Conservation (phyloP, 2,329 filamentous ascomycete genomes). For the Fusarium duplospermum region DNA sequence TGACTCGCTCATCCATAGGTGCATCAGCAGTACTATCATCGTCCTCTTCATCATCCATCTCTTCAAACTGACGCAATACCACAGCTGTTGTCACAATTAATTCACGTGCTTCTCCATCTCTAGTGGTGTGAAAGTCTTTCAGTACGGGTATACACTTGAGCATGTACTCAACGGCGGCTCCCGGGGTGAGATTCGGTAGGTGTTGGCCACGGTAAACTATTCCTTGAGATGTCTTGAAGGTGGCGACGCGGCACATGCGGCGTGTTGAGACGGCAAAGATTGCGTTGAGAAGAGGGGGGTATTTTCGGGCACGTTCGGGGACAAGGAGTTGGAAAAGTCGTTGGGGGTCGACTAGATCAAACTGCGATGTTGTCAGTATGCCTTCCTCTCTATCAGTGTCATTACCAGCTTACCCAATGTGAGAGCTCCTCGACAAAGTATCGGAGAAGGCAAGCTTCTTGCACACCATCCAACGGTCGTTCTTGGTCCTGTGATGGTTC, state of each 20-base stretch:
- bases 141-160: conserved; percentile 29
- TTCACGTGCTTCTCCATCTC: conserved; percentile 32
- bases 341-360: conserved; percentile 31
- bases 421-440: conserved; percentile 36
- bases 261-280: conserved; percentile 33
- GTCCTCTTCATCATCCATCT: conserved; percentile 34
- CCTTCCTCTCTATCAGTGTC: too few species aligned
- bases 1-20: conserved; percentile 3
- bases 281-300: conserved; percentile 28
- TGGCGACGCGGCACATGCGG: conserved; percentile 15
- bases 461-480: background rate
- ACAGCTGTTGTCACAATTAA: conserved; percentile 31
- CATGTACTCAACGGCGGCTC: conserved; percentile 38
- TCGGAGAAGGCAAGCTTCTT: conserved; percentile 35
- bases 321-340: conserved; percentile 25
- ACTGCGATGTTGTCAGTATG: background rate
- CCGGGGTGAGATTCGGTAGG: conserved; percentile 2
- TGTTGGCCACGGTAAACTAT: conserved; percentile 29
- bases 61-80: conserved; percentile 33
- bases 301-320: conserved; percentile 27
- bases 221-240: conserved; percentile 12
- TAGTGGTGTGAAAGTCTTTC: conserved; percentile 32
- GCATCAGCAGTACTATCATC: background rate
- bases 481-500: conserved; percentile 9
- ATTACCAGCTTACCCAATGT: conserved; percentile 21